Base-by-base conservation (phyloP, 2,329 filamentous ascomycete genomes). In the Aureobasidium leucospermi region DNA sequence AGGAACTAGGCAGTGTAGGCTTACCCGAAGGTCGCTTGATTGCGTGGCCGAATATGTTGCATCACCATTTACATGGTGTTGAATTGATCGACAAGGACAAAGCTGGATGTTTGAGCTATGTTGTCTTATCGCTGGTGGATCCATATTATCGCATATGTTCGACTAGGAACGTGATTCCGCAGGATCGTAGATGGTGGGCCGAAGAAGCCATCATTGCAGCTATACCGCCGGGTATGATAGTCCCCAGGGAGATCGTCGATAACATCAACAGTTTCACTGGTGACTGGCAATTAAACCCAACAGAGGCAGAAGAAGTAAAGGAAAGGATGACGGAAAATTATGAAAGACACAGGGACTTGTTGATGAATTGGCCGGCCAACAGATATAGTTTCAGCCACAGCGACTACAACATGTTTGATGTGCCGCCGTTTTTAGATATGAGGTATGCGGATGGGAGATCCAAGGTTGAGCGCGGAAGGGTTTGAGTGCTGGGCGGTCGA, bases 91-190 rank as follows among this genome's bases (percentile, higher is more conserved):
- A 85, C 61, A 66, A 64, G 0, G 77, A 75, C 0, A 78, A 76
- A 60, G 75, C 79, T 0, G 82, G 82, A 2, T 78, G 84, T 64
- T 71, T 78, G n/a, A 78, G 79, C 62, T 78, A 84, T 55, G 69
- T 23, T 23, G 78, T 78, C 0, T 72, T 85, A 41, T 85, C 78
- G 66, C 73, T 85, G 3, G 76, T 85, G 6, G 81, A 85, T 62
- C 82, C 82, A 0, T 65, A 75, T 31, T 64, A 70, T 8, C 75
- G 75, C 10, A 73, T 85, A 57, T 72, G 81, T 19, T 82, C 71
- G 2, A 78, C 76, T 0, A 72, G 73, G 0, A 79, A 80, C 60
- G 71, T 80, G 0, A 77, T 78, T 3, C 76, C 76, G 1, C 78
- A 81, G 62, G 74, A 74, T 59, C 64, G 71, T 31, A 68, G 74